Base-by-base conservation (phyloP, 2,329 filamentous ascomycete genomes). In the Ophiosphaerella korrae region DNA sequence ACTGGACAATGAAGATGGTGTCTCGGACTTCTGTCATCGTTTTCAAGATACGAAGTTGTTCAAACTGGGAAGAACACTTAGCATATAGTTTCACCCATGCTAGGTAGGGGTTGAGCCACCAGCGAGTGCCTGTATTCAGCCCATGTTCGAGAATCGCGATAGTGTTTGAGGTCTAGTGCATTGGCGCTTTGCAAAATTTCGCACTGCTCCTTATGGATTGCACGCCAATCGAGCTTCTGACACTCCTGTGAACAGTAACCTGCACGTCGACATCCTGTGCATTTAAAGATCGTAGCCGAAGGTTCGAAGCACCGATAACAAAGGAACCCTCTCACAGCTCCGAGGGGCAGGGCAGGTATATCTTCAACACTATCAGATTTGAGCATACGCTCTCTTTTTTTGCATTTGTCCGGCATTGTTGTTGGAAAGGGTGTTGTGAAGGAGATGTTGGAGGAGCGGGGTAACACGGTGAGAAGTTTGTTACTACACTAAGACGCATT, bases 231-330 rank as follows among this genome's bases (percentile, higher is more conserved):
- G 3, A 61, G 42, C 40, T 56, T 61, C 48, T 63, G 60, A 36
- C 60, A 63, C 26, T 52, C 44, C 32, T 55, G 53, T 2, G 60
- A 63, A 35, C 58, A 63, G 31, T 63, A 63, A 9, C 50, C 52
- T 12, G 54, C 60, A 3, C 57, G 45, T 38, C 47, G 57, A 40
- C 60, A 63, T 7, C 40, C 55, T 5, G 43, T 48, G 38, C 58
- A 58, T 42, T 56, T 57, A 2, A 63, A 42, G 7, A 57, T 54
- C 7, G 52, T 56, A 4, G 48, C 18, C 9, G 53, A 44, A n/a
- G 54, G 54, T 26, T 45, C 44, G 34, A 60, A 62, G 31, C 59
- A 62, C 2, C 59, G 50, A 36, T 60, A 62, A 47, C 59, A 62
- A 24, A 60, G 48, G 29, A 45, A 31, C 12, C 59, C 59, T 21